Evolutionary conservation across 768 basidiomycete genomes (phyloP), one percentile per base, ranked within the genome.

Genomic region (Amanita molliuscula): DNA sequence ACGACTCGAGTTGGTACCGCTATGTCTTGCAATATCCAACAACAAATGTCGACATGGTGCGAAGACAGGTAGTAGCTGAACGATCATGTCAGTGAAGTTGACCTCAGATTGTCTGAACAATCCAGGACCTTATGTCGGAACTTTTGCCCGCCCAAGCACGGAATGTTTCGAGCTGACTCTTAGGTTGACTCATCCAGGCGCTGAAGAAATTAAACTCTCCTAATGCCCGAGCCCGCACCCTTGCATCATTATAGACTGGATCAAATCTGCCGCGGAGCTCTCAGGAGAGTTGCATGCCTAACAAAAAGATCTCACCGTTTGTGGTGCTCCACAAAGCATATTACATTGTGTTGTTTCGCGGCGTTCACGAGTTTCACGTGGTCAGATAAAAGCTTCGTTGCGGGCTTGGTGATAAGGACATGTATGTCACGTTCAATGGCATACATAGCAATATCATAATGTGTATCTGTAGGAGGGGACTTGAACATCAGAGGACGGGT

Each of bases 101-200:
- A 9, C 33, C 48, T 54, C 47, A 54, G 53, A 51, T 48, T 50
- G 44, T 41, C 45, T 28, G 31, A 45, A 33, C 35, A 28, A 37
- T 38, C 36, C 28, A 11, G 25, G 21, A 78, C 84, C 86, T 90
- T 68, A 95, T 93, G 57, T 95, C 92, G 29, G 88, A 89, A 63
- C 93, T 89, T 66, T 84, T 90, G 33, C 92, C 93, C 21, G 92
- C 93, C 93, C 93, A 96, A 6, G 88, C 87, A 50, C 82, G 81
- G 79, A 95, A 96, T 0, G 93, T 95, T 66, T 92, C 88, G 23
- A 96, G 76, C 66, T 96, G 93, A 59, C 79, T 83, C 69, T 96
- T 96, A 37, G 93, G 93, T 65, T 95, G 93, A 60, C 88, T 91
- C 93, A 96, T 96, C 90, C 93, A 95, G 33, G 91, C 88, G 57